A percentile compares a stretch with the other conserved stretches of the same genome.
Conservation (phyloP, 768 basidiomycete species). For the Xerocomellus intermedius region DNA sequence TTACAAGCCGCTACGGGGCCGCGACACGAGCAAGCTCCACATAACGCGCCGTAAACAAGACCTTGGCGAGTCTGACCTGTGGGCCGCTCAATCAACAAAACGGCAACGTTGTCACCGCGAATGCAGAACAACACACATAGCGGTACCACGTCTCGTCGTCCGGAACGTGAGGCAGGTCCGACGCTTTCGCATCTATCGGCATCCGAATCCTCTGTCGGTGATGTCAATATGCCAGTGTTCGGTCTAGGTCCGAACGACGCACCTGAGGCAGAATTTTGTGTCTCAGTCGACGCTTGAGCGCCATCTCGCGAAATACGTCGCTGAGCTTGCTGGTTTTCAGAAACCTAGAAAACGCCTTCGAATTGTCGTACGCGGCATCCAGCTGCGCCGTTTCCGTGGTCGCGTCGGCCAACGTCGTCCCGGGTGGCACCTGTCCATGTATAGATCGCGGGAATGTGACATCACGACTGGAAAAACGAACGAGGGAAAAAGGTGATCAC, state of each 20-base stretch:
- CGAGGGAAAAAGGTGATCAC: constrained; percentile 2
- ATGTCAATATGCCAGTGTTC: not conserved
- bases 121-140: constrained; percentile 19
- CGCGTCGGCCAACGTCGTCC: constrained; percentile 6
- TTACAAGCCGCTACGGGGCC: not conserved
- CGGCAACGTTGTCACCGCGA: not conserved
- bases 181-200: constrained; percentile 30
- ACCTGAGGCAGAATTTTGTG: constrained; percentile 43
- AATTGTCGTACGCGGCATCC: constrained; percentile 40
- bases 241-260: constrained; percentile 1
- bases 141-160: constrained; percentile 38
- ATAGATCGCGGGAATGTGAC: not conserved
- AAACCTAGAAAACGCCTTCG: constrained; percentile 35
- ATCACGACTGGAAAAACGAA: not conserved
- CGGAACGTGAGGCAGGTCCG: constrained; percentile 35
- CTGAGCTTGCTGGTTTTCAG: constrained; percentile 27
- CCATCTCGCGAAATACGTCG: constrained; percentile 16
- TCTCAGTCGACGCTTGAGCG: constrained; percentile 25
- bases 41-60: constrained; percentile 20
- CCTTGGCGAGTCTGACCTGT: constrained; percentile 17
- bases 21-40: constrained; percentile 16
- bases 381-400: constrained; percentile 3
- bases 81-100: not conserved
- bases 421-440: constrained; percentile 13
- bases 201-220: constrained; percentile 17